Evolutionary conservation across 1,284 basidiomycete species (phyloP).

Genomic region (Phaffia rhodozyma): DNA sequence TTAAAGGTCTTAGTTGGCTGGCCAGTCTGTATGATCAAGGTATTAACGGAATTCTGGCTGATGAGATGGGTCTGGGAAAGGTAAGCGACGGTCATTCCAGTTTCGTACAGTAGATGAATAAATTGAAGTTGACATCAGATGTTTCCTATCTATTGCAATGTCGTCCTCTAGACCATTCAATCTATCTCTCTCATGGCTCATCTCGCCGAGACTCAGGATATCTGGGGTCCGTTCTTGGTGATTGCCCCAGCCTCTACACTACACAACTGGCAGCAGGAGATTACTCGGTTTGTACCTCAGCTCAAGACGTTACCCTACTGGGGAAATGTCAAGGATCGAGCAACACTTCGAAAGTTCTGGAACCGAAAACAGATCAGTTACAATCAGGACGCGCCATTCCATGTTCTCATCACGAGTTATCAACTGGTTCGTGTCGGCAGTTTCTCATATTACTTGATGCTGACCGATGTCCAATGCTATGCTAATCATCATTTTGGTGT

Average conservation of each 20-base stretch:
- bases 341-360: constrained; percentile 94
- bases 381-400: constrained; percentile 89
- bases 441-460: not conserved
- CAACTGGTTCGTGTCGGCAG: constrained; percentile 56
- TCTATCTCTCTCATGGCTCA: constrained; percentile 95
- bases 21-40: constrained; percentile 97
- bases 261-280: constrained; percentile 99
- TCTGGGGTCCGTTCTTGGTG: constrained; percentile 99
- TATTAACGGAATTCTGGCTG: constrained; percentile 94
- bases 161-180: constrained; percentile 71
- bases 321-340: constrained; percentile 94
- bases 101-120: not conserved
- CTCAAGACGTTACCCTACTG: constrained; percentile 96
- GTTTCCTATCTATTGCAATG: not conserved
- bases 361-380: constrained; percentile 96
- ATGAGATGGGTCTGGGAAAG: constrained; percentile 98
- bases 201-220: constrained; percentile 92
- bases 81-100: constrained; percentile 35
- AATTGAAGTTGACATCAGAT: not conserved
- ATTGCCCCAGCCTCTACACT: constrained; percentile 95
- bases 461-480: constrained; percentile 2
- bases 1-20: constrained; percentile 97
- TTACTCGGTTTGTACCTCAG: constrained; percentile 85
- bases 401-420: constrained; percentile 94
- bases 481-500: constrained; percentile 2